Evolutionary conservation across 139 green algal genomes (phyloP), one percentile per base, ranked within the genome.

Genomic region (Chlorella sp.): DNA sequence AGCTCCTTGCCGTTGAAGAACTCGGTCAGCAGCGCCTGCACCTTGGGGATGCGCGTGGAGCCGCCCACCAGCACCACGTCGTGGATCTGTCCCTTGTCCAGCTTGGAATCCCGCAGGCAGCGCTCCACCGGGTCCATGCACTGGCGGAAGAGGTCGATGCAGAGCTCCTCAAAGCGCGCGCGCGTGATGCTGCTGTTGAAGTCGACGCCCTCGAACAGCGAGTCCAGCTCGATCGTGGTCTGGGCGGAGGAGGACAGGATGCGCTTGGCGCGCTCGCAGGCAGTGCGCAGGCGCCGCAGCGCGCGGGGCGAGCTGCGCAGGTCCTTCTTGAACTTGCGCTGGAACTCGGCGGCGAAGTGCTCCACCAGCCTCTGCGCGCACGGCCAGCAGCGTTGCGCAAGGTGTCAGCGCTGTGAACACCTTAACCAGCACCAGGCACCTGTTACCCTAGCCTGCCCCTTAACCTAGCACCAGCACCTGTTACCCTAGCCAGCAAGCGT

Each of bases 201-300:
- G 80, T 99, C 96, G 27, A 97, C 78, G 34, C 96, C 96, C 31
- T 99, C 96, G 36, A 87, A 82, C 59, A 99, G 83, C 3, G 85
- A 90, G 89, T 99, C 96, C 68, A 99, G 96, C 88, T 99, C 96
- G n/a, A 99, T n/a, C n/a, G n/a, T n/a, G n/a, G n/a, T n/a, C n/a
- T n/a, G n/a, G n/a, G n/a, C n/a, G n/a, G n/a, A n/a, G n/a, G n/a
- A n/a, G n/a, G n/a, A n/a, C n/a, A n/a, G n/a, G n/a, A n/a, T 91
- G 27, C 95, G 90, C 90, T 99, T 99, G 77, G 96, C 96, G 24
- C 95, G 90, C 89, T 99, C 96, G 30, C 91, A 91, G 85, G 97
- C 96, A 27, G 93, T 86, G 59, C 93, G 87, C 59, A 99, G 91
- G 87, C 98, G 98, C n/a, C 79, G 71, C 74, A 82, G 70, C 2